A percentile compares a stretch with the other conserved stretches of the same genome.
phyloP scores from a whole-genome alignment of 331 rosid genomes.

The Quercus lobata region DNA sequence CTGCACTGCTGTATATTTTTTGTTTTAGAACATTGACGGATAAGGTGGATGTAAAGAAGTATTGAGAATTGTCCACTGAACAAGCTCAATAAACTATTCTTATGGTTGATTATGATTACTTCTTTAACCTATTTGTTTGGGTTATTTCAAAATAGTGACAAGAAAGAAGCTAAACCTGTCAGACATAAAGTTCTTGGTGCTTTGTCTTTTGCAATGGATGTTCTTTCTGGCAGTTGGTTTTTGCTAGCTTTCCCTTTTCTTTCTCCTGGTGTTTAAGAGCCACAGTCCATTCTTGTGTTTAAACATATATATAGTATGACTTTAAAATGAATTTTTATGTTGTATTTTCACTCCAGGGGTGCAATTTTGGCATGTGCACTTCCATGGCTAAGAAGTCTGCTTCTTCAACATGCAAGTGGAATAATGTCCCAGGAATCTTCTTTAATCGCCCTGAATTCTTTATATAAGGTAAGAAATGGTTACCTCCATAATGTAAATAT shows the following conservation, averaged over 20 bases:
- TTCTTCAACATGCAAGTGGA: constrained; percentile 69
- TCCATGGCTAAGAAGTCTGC: constrained; percentile 71
- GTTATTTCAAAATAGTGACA: not conserved
- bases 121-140: too few relatives aligned
- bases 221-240: not conserved
- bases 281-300: too few relatives aligned
- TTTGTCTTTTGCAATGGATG: not conserved
- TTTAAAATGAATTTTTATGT: not conserved
- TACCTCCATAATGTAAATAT: not conserved
- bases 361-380: constrained; percentile 75
- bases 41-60: too few relatives aligned
- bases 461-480: constrained; percentile 58
- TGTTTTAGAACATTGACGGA: too few relatives aligned
- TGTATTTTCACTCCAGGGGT: constrained; percentile 40
- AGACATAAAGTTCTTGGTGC: not conserved
- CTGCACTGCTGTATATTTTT: too few relatives aligned
- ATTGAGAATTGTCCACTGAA: too few relatives aligned
- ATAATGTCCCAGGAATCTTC: constrained; percentile 78
- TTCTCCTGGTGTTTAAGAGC: not conserved
- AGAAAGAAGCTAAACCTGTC: not conserved
- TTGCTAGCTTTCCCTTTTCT: not conserved
- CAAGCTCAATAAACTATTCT: too few relatives aligned
- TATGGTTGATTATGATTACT: too few relatives aligned
- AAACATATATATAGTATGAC: not conserved
- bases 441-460: constrained; percentile 53